Conservation (phyloP, 257 asterid species). For the Misopates orontium region DNA sequence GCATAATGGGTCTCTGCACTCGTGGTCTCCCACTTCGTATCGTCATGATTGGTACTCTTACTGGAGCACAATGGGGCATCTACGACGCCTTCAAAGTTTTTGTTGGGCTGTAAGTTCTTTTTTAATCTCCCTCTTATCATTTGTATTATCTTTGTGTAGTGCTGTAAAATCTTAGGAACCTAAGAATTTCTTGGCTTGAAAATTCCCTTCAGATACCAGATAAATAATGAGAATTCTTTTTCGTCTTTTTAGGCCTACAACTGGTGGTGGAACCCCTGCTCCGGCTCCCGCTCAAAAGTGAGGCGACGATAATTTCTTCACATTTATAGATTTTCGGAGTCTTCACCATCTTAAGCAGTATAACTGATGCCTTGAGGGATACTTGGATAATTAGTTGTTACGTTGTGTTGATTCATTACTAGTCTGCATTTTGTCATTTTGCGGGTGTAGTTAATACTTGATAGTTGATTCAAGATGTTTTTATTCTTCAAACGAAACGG, state of each 20-base stretch:
- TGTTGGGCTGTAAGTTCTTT: constrained; percentile 61
- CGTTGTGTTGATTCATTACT: background rate
- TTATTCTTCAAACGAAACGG: background rate
- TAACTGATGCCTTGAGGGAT: constrained; percentile 4
- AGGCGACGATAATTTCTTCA: constrained; percentile 12
- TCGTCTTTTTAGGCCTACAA: constrained; percentile 68
- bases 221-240: background rate
- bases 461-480: constrained; percentile 5
- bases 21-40: constrained; percentile 84
- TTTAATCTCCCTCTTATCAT: background rate
- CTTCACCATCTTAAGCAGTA: background rate
- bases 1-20: constrained; percentile 58
- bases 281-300: constrained; percentile 49
- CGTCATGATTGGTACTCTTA: constrained; percentile 67
- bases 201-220: too few species aligned
- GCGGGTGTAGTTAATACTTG: constrained; percentile 7
- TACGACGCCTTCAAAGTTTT: constrained; percentile 74
- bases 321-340: background rate
- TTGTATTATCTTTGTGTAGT: background rate
- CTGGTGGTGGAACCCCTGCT: constrained; percentile 57
- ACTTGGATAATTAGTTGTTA: too few species aligned
- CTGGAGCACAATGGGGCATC: constrained; percentile 84
- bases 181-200: too few species aligned
- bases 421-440: constrained; percentile 14
- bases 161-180: too few species aligned